Conservation (phyloP, 805 yeast species). For the Cyberlindnera xishuangbannaensis region DNA sequence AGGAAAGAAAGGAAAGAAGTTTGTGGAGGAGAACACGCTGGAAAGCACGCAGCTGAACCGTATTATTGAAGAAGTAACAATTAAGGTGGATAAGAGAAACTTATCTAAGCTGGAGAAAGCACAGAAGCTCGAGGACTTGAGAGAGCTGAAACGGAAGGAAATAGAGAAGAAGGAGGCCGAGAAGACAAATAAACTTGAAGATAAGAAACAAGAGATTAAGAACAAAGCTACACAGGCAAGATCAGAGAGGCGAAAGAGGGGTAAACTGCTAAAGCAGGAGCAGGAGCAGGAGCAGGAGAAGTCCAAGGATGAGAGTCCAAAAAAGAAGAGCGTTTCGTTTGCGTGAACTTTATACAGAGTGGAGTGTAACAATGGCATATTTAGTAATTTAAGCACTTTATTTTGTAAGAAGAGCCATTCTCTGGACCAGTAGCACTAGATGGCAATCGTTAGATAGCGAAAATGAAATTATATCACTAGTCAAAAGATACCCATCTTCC, state of each 20-base stretch:
- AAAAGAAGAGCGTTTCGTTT: slow-evolving; percentile 43
- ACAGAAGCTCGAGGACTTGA: slow-evolving; percentile 79
- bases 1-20: slow-evolving; percentile 86
- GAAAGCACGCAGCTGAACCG: slow-evolving; percentile 59
- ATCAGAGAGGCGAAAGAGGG: slow-evolving; percentile 56
- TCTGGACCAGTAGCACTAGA: too few species aligned
- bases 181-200: slow-evolving; percentile 64
- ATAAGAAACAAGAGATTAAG: slow-evolving; percentile 71
- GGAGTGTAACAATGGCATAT: neutral
- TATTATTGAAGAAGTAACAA: slow-evolving; percentile 75
- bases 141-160: slow-evolving; percentile 83
- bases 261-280: slow-evolving; percentile 22
- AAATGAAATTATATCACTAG: too few species aligned
- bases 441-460: too few species aligned
- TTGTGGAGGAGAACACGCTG: slow-evolving; percentile 52
- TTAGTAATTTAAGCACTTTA: neutral
- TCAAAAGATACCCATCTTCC: too few species aligned
- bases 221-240: slow-evolving; percentile 69
- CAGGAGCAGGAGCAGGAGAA: slow-evolving; percentile 15
- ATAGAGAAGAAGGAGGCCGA: slow-evolving; percentile 76
- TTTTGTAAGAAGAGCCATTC: too few species aligned
- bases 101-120: slow-evolving; percentile 91
- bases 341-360: slow-evolving; percentile 26
- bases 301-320: slow-evolving; percentile 19
- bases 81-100: slow-evolving; percentile 66